Percentiles rank a stretch among this genome's conserved stretches.
These are phyloP conservation scores for Didymella lethalis DNA, from an alignment of 2,329 filamentous ascomycete species.

Conservation along the genomic window DNA sequence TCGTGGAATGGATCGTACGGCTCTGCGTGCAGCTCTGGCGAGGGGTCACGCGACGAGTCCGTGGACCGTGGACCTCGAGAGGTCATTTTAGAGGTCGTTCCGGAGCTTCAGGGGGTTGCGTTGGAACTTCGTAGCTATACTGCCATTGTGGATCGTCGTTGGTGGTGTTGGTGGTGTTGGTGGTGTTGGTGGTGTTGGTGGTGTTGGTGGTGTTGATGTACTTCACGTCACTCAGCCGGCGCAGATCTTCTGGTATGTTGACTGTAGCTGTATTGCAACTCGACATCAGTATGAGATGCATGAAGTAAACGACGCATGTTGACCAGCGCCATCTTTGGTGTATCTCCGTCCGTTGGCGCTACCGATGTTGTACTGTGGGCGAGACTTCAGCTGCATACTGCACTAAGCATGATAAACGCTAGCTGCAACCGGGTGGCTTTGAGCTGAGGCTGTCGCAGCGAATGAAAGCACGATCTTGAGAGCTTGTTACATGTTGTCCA, in stretches of 20 bases:
- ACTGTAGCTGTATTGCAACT: neutral
- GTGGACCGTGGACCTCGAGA: slow-evolving; percentile 28
- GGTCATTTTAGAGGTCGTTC: slow-evolving; percentile 31
- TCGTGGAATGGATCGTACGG: slow-evolving; percentile 39
- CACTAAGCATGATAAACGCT: slow-evolving; percentile 20
- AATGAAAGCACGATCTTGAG: neutral
- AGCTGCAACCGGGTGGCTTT: slow-evolving; percentile 21
- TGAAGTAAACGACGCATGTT: neutral
- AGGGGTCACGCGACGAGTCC: slow-evolving; percentile 35
- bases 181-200: too few relatives aligned
- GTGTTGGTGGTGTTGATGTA: neutral
- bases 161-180: neutral
- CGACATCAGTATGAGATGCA: too few relatives aligned
- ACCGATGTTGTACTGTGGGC: slow-evolving; percentile 11
- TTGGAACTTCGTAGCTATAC: neutral
- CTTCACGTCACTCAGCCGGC: slow-evolving; percentile 5
- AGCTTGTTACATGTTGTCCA: slow-evolving; percentile 6
- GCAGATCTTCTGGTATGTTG: neutral
- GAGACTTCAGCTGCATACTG: slow-evolving; percentile 17
- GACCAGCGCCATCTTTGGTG: slow-evolving; percentile 8
- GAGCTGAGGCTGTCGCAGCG: slow-evolving; percentile 5
- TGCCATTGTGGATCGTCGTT: slow-evolving; percentile 1
- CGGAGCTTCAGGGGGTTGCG: neutral
- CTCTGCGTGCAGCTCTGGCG: slow-evolving; percentile 36
- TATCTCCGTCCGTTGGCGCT: slow-evolving; percentile 7